A percentile compares a stretch with the other conserved stretches of the same genome.
phyloP scores from a whole-genome alignment of 306 rosid species.

The Lathyrus aphaca region DNA sequence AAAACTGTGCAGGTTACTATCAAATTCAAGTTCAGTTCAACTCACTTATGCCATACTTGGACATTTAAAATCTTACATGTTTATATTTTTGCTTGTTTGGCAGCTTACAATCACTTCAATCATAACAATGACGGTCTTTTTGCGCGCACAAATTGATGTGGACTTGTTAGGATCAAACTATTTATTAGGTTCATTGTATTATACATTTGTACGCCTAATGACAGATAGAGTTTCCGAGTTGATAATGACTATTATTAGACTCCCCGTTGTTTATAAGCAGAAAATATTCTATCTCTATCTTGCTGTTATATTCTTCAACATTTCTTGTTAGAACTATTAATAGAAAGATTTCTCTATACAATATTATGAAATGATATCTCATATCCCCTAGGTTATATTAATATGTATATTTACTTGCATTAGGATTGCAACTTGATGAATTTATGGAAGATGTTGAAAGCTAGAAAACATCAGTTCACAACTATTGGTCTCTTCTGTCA shows the following conservation, averaged over 20 bases:
- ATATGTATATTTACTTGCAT: no score
- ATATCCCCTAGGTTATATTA: no score
- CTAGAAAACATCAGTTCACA: no score
- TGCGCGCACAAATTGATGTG: slow-evolving; percentile 55
- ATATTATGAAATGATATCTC: slow-evolving; percentile 53
- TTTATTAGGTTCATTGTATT: slow-evolving; percentile 71
- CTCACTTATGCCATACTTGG: slow-evolving; percentile 10
- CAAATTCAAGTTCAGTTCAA: slow-evolving; percentile 17
- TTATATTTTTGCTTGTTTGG: slow-evolving; percentile 26
- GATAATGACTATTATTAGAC: slow-evolving; percentile 64
- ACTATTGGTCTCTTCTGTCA: no score
- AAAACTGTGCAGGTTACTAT: slow-evolving; percentile 58
- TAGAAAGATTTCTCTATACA: slow-evolving; percentile 61
- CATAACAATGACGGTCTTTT: slow-evolving; percentile 70
- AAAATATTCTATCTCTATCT: slow-evolving; percentile 60
- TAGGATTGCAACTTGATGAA: no score
- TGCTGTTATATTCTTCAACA: slow-evolving; percentile 62
- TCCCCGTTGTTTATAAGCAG: slow-evolving; percentile 65
- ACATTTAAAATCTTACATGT: slow-evolving; percentile 22
- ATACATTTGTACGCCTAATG: slow-evolving; percentile 65
- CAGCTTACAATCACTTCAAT: slow-evolving; percentile 69
- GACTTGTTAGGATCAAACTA: slow-evolving; percentile 59
- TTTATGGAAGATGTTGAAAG: no score
- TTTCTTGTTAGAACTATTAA: slow-evolving; percentile 53
- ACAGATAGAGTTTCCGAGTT: slow-evolving; percentile 83